phyloP scores from a whole-genome alignment of 1,284 basidiomycete species.

The Pseudozyma hubeiensis region DNA sequence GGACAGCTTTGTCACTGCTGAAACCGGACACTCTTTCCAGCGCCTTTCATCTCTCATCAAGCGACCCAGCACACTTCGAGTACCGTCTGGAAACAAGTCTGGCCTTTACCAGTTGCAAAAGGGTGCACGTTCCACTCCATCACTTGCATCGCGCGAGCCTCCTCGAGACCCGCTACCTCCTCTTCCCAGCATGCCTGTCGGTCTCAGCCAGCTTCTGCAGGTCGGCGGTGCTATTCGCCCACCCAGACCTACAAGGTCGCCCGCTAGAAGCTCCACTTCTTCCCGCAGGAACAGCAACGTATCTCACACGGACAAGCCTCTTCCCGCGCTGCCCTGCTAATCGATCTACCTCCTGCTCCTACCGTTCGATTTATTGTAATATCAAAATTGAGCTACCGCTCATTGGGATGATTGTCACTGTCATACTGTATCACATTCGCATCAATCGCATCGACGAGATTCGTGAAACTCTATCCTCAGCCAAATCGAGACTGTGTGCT shows the following conservation, averaged over 20 bases:
- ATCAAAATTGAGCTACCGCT: too few species aligned
- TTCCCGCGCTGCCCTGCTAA: conserved; percentile 30
- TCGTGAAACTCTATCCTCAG: too few species aligned
- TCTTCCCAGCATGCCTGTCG: conserved; percentile 20
- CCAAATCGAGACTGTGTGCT: too few species aligned
- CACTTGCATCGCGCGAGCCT: conserved; percentile 17
- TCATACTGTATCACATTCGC: too few species aligned
- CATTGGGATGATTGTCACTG: too few species aligned
- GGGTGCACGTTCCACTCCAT: conserved; percentile 20
- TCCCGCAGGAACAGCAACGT: conserved; percentile 24
- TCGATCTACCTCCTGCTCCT: not conserved
- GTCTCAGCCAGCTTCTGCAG: conserved; percentile 7
- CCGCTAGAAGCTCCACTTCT: conserved; percentile 18
- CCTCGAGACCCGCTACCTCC: conserved; percentile 29
- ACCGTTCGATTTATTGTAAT: not conserved
- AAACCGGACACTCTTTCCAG: conserved; percentile 1
- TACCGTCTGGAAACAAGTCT: not conserved
- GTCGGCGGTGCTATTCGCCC: conserved; percentile 1
- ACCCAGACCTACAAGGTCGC: conserved; percentile 21
- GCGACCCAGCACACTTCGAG: conserved; percentile 19
- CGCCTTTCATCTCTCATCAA: not conserved
- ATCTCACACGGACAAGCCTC: conserved; percentile 13
- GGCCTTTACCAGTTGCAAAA: conserved; percentile 15
- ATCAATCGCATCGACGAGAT: too few species aligned
- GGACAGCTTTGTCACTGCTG: conserved; percentile 22